Evolutionary conservation across 306 rosid species (phyloP), one percentile per base, ranked within the genome.

Genomic region (Medicago arabica): DNA sequence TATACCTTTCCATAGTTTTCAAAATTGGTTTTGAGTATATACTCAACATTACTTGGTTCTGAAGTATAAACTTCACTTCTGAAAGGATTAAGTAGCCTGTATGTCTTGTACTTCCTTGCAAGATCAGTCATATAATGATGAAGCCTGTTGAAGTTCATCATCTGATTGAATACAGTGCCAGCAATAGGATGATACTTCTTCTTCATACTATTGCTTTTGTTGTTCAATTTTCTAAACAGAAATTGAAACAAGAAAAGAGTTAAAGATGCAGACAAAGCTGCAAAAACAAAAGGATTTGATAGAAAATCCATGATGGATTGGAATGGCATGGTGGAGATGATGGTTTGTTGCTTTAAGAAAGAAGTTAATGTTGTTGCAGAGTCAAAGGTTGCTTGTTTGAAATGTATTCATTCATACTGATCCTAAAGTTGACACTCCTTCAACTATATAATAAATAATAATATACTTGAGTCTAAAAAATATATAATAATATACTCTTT

Each of bases 101-200:
- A 93, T 17, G 98, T 93, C 75, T 50, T 87, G 86, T 93, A 47
- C 54, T 86, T 89, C 7, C 58, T 38, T 2, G 98, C 97, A 41
- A 87, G 96, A 53, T 87, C 89, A 61, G 98, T 91, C 98, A 89
- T 91, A 14, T 91, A 91, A 59, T 93, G 85, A 43, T 91, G 97
- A 72, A 89, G 1, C 62, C 91, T 83, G 15, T 87, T 83, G 89
- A 93, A 93, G 79, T 93, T 87, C 40, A 79, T 77, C 34, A 91
- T 50, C 74, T 88, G 98, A 41, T 93, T 81, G 31, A 93, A 88
- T 0, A 86, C 11, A 3, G 97, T 93, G 0, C 97, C 96, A 1
- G 84, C 97, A 77, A 91, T 23, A 15, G 97, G 97, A 39, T 85
- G 92, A 68, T 85, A 86, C 81, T 85, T 89, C 67, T 18, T 9